Conservation (phyloP, 164 flowering plant species). For the Stephania cephalantha region DNA sequence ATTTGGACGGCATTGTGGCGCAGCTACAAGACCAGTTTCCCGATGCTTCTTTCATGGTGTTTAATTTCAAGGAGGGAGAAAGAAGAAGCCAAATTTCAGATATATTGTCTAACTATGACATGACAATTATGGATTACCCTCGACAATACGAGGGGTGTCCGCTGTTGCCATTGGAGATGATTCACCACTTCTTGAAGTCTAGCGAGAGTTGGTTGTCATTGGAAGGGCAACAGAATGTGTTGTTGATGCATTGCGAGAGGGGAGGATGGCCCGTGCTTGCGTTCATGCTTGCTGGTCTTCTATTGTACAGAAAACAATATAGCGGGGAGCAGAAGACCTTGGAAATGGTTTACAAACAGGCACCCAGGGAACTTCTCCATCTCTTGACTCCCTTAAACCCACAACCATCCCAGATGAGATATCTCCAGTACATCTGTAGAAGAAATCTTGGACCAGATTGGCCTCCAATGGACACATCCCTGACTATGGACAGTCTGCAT, state of each 20-base stretch:
- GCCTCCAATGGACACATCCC: slow-evolving; percentile 75
- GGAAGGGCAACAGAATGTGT: slow-evolving; percentile 86
- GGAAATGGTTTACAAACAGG: slow-evolving; percentile 91
- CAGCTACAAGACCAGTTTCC: slow-evolving; percentile 78
- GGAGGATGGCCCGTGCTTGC: slow-evolving; percentile 98
- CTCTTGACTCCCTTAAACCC: slow-evolving; percentile 76
- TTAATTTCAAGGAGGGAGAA: slow-evolving; percentile 81
- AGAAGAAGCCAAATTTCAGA: slow-evolving; percentile 73
- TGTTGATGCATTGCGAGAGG: slow-evolving; percentile 90
- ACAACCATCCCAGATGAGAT: slow-evolving; percentile 83
- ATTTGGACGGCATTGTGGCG: slow-evolving; percentile 78
- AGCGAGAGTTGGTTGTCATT: slow-evolving; percentile 89
- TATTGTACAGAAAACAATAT: slow-evolving; percentile 77
- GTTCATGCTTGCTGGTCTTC: slow-evolving; percentile 87
- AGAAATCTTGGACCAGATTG: slow-evolving; percentile 68
- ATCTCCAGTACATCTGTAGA: slow-evolving; percentile 82
- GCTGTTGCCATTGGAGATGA: slow-evolving; percentile 74
- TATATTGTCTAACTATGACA: slow-evolving; percentile 66
- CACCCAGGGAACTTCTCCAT: slow-evolving; percentile 82
- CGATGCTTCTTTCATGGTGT: slow-evolving; percentile 91
- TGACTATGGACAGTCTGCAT: slow-evolving; percentile 61
- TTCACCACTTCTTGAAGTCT: slow-evolving; percentile 76
- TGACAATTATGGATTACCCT: slow-evolving; percentile 96
- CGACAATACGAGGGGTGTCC: slow-evolving; percentile 86
- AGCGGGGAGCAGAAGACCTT: slow-evolving; percentile 87